Evolutionary conservation across 2,329 filamentous ascomycete species (phyloP).

Genomic region (Epichloe hybrida): DNA sequence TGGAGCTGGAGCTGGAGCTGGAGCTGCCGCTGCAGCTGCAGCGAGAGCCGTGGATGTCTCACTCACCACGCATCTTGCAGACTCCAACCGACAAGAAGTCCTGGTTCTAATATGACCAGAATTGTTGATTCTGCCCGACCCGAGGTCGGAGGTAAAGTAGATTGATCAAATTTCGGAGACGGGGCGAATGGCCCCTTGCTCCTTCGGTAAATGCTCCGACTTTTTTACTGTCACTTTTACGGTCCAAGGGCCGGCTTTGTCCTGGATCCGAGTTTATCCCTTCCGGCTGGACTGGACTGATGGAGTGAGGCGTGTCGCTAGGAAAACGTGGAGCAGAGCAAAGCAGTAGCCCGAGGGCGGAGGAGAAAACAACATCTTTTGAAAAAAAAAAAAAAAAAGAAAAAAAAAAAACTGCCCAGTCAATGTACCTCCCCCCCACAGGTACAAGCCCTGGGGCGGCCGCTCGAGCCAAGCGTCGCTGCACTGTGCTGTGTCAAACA

Average conservation of each 20-base stretch:
- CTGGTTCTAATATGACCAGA: too few relatives aligned
- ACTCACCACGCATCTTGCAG: too few relatives aligned
- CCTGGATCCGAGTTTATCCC: too few relatives aligned
- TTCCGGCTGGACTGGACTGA: not conserved
- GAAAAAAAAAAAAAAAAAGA: not conserved
- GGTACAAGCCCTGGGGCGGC: conserved; percentile 10
- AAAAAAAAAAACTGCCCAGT: not conserved
- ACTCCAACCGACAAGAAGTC: too few relatives aligned
- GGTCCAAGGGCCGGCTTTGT: not conserved
- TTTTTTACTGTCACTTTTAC: not conserved
- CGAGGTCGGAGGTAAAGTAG: too few relatives aligned
- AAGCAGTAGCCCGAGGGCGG: not conserved
- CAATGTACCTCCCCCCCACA: conserved; percentile 18
- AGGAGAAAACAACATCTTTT: not conserved
- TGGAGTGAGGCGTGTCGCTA: conserved; percentile 13
- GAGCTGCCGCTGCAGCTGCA: too few relatives aligned
- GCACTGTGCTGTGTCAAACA: not conserved
- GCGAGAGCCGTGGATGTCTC: too few relatives aligned
- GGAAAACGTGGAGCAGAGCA: conserved; percentile 13
- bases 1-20: too few relatives aligned
- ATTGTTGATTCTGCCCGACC: too few relatives aligned
- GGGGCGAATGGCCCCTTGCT: too few relatives aligned
- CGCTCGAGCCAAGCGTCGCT: not conserved
- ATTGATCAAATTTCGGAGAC: too few relatives aligned
- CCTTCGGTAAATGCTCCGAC: too few relatives aligned